These are phyloP conservation scores for Ascochyta lentis DNA, from an alignment of 2,329 filamentous ascomycete genomes.

Conservation along the genomic window DNA sequence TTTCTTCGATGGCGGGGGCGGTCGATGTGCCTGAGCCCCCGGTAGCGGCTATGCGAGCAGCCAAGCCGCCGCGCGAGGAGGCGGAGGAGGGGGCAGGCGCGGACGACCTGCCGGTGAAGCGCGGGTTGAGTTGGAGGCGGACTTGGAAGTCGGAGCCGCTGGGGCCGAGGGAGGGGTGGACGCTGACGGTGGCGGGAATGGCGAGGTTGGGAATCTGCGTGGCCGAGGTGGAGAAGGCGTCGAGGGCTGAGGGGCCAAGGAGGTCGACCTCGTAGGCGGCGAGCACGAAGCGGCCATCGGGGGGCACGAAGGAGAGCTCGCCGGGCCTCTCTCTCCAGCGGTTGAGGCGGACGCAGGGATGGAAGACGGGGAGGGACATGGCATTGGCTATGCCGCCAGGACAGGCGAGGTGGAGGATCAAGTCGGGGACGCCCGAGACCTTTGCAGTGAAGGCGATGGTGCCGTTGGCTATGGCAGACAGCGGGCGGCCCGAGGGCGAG, in stretches of 20 bases:
- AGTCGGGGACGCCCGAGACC: slow-evolving; percentile 90
- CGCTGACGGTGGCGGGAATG: slow-evolving; percentile 80
- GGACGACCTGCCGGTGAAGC: slow-evolving; percentile 50
- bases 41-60: slow-evolving; percentile 3
- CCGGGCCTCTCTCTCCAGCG: slow-evolving; percentile 88
- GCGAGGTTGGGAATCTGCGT: slow-evolving; percentile 65
- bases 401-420: slow-evolving; percentile 80
- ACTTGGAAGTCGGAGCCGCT: slow-evolving; percentile 88
- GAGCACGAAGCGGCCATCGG: slow-evolving; percentile 91
- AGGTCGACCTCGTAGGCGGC: slow-evolving; percentile 95
- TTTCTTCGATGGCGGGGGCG: slow-evolving; percentile 68
- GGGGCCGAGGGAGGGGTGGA: slow-evolving; percentile 79
- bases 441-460: slow-evolving; percentile 95
- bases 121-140: slow-evolving; percentile 70
- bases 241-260: slow-evolving; percentile 69
- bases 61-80: slow-evolving; percentile 25
- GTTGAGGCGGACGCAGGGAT: slow-evolving; percentile 91
- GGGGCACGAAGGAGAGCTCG: slow-evolving; percentile 93
- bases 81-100: slow-evolving; percentile 48
- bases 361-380: slow-evolving; percentile 90
- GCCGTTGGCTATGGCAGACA: slow-evolving; percentile 87
- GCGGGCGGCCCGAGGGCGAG: slow-evolving; percentile 84
- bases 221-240: slow-evolving; percentile 36
- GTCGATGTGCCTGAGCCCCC: slow-evolving; percentile 37
- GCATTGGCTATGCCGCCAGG: slow-evolving; percentile 73